Evolutionary conservation across 2,329 filamentous ascomycete species (phyloP).

Genomic region (Emmonsiellopsis sp.): DNA sequence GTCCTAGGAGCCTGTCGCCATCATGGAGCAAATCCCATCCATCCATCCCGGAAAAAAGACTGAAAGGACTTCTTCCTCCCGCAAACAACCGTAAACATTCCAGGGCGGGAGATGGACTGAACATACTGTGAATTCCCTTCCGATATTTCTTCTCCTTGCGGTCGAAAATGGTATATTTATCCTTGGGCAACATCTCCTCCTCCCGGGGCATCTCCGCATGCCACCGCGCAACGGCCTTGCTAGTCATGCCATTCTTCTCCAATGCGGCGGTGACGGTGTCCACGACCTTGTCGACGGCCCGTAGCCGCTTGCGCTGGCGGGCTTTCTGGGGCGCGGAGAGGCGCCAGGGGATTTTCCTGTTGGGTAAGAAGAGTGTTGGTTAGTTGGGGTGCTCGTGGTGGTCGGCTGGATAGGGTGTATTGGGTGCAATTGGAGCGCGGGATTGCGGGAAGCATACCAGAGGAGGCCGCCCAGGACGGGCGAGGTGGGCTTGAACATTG

Average conservation of each 20-base stretch:
- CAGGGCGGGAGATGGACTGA: background rate
- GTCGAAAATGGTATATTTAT: conserved; percentile 98
- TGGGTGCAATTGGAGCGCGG: background rate
- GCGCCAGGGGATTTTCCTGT: conserved; percentile 92
- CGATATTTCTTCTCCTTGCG: conserved; percentile 90
- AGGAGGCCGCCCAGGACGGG: conserved; percentile 70
- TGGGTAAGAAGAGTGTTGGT: conserved; percentile 15
- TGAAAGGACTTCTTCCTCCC: background rate
- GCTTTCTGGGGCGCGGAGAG: conserved; percentile 86
- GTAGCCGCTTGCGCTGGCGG: conserved; percentile 72
- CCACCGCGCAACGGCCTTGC: conserved; percentile 72
- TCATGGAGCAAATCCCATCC: background rate
- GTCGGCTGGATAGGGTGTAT: conserved; percentile 3
- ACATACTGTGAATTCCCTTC: conserved; percentile 95
- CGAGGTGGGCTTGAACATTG: conserved; percentile 76
- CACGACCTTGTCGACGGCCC: conserved; percentile 79
- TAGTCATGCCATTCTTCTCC: conserved; percentile 58
- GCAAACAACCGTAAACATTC: background rate
- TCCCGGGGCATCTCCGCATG: conserved; percentile 94
- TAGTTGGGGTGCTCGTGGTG: background rate
- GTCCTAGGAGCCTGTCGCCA: background rate
- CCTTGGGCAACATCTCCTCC: conserved; percentile 86
- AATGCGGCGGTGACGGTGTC: conserved; percentile 72
- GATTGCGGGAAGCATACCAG: conserved; percentile 47
- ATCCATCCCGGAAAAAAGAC: background rate